Evolutionary conservation across 495 filamentous ascomycete genomes (phyloP).

Genomic region (Hyaloscypha bicolor): DNA sequence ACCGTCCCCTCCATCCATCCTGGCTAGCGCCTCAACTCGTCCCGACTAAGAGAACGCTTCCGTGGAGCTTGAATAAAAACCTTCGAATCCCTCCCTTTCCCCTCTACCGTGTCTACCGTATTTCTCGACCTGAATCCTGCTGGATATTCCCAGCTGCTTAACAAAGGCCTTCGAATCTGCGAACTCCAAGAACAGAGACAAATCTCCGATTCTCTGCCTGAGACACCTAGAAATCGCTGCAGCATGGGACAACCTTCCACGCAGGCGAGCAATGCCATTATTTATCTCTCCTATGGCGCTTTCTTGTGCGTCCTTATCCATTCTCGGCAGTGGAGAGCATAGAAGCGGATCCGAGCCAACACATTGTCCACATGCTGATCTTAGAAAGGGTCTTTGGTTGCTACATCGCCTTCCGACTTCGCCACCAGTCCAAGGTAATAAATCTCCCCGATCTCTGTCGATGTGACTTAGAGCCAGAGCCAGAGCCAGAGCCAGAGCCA

Average conservation of each 20-base stretch:
- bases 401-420: constrained; percentile 66
- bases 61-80: background rate
- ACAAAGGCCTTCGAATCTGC: no score
- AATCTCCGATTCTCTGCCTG: no score
- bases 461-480: background rate
- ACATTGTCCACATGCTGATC: background rate
- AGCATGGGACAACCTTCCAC: constrained; percentile 69
- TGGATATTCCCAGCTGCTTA: no score
- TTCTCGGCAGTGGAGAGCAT: background rate
- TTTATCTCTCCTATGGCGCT: constrained; percentile 71
- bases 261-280: constrained; percentile 72
- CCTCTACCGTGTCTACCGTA: no score
- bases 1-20: background rate
- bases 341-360: background rate
- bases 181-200: no score
- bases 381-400: constrained; percentile 58
- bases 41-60: background rate
- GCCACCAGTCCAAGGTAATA: constrained; percentile 62
- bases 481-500: background rate
- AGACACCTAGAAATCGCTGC: background rate
- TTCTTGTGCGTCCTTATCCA: constrained; percentile 60
- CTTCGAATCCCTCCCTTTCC: no score
- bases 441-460: background rate
- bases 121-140: no score
- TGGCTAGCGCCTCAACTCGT: background rate